These are phyloP conservation scores for Neurospora sp. DNA, from an alignment of 495 filamentous ascomycete species.

Conservation along the genomic window DNA sequence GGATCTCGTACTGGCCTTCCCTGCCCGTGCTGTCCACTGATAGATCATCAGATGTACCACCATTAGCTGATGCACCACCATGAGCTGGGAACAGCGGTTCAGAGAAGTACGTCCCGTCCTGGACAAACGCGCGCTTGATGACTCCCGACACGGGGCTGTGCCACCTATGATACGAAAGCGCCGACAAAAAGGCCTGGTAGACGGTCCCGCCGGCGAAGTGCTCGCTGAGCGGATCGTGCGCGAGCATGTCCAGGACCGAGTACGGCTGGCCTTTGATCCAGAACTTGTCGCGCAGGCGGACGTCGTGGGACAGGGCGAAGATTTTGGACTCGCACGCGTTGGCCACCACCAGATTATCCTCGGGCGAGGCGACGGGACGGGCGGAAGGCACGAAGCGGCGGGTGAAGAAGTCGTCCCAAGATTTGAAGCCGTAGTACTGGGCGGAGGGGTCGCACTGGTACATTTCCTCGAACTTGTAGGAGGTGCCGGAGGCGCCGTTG, in stretches of 20 bases:
- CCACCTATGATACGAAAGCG: conserved; percentile 62
- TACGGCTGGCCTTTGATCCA: conserved; percentile 64
- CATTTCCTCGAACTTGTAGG: conserved; percentile 40
- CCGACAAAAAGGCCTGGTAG: conserved; percentile 58
- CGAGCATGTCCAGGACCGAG: conserved; percentile 53
- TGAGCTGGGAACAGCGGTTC: conserved; percentile 39
- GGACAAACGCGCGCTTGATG: conserved; percentile 43
- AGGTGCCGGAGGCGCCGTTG: conserved; percentile 32
- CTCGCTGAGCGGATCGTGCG: conserved; percentile 33
- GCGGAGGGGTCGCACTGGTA: conserved; percentile 39
- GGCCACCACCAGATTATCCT: conserved; percentile 44
- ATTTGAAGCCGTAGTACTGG: conserved; percentile 50
- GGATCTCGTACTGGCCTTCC: conserved; percentile 23
- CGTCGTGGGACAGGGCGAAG: conserved; percentile 32
- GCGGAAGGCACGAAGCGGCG: conserved; percentile 39
- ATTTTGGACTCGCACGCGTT: conserved; percentile 58
- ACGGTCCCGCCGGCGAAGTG: conserved; percentile 52
- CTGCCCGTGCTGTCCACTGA: conserved; percentile 22
- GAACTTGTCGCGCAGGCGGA: conserved; percentile 44
- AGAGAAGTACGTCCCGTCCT: conserved; percentile 59
- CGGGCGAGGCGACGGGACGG: conserved; percentile 47
- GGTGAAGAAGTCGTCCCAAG: conserved; percentile 73
- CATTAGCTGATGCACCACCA: too few relatives aligned
- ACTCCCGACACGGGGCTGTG: conserved; percentile 52
- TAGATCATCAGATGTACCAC: background rate